Evolutionary conservation across 305 asterid genomes (phyloP).

Genomic region (Withania somnifera): DNA sequence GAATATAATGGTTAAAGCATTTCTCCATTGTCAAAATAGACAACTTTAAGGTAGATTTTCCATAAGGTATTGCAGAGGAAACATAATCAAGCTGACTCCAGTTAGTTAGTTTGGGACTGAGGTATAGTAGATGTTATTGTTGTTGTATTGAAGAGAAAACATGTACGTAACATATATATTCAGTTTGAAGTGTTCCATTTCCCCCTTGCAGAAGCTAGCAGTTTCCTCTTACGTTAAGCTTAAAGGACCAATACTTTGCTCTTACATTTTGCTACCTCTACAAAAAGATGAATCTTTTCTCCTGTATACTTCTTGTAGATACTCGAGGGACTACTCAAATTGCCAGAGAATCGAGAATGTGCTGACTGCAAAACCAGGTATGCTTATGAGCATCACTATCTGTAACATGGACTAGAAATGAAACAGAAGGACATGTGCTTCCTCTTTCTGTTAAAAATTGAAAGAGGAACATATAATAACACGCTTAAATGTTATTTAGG

Average conservation of each 20-base stretch:
- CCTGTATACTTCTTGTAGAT: neutral
- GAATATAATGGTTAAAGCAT: neutral
- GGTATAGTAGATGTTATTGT: neutral
- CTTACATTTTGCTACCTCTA: neutral
- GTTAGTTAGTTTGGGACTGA: neutral
- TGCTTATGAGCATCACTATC: neutral
- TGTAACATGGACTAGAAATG: neutral
- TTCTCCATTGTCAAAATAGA: neutral
- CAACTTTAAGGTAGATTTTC: neutral
- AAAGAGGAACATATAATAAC: neutral
- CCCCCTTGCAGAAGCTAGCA: too few relatives aligned
- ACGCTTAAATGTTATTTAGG: neutral
- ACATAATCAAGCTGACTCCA: neutral
- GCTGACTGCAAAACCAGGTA: slow-evolving; percentile 18
- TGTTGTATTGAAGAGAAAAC: neutral
- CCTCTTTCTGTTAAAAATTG: neutral
- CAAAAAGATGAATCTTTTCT: neutral
- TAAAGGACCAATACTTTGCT: neutral
- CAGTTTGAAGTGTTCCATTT: neutral
- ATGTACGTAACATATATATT: neutral
- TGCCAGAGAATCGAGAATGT: slow-evolving; percentile 15
- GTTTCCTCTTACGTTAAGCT: neutral
- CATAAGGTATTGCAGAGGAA: neutral
- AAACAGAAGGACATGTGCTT: neutral
- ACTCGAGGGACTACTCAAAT: slow-evolving; percentile 11